phyloP scores from a whole-genome alignment of 2,329 filamentous ascomycete species.

The Achaetomium macrosporum region DNA sequence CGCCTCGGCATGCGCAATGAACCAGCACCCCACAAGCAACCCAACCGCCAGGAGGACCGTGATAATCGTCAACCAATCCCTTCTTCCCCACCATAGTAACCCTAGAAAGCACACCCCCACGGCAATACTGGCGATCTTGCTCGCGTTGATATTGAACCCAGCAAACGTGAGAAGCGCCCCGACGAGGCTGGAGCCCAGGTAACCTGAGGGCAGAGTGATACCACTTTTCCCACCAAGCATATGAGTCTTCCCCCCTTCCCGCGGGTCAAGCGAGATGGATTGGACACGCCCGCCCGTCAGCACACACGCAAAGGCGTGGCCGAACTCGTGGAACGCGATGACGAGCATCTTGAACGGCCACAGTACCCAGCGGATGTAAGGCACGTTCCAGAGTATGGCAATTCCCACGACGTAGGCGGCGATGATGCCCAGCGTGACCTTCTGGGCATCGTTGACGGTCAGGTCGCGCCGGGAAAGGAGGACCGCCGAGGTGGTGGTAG shows the following conservation, averaged over 20 bases:
- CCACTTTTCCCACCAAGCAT: constrained; percentile 67
- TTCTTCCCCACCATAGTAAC: constrained; percentile 76
- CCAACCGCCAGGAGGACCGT: constrained; percentile 67
- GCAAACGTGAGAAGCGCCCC: constrained; percentile 73
- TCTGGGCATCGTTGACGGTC: constrained; percentile 60
- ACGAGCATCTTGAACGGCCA: constrained; percentile 89
- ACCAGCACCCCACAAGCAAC: constrained; percentile 69
- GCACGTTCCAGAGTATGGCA: constrained; percentile 72
- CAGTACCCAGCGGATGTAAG: constrained; percentile 65
- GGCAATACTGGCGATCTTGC: constrained; percentile 70
- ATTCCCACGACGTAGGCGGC: constrained; percentile 67
- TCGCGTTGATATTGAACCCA: constrained; percentile 75
- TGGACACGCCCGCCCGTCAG: constrained; percentile 69
- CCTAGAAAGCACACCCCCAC: constrained; percentile 69
- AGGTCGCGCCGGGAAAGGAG: constrained; percentile 47
- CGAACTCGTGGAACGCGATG: constrained; percentile 77
- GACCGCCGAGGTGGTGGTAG: constrained; percentile 5
- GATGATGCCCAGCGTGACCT: constrained; percentile 60
- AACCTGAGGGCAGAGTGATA: constrained; percentile 70
- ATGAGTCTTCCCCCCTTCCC: constrained; percentile 72
- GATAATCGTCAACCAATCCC: constrained; percentile 69
- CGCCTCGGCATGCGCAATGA: constrained; percentile 69
- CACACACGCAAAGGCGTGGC: constrained; percentile 66
- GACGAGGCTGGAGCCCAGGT: constrained; percentile 70
- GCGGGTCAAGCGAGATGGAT: constrained; percentile 67